phyloP scores from a whole-genome alignment of 1,284 basidiomycete genomes.

The Rhodotorula sp. region DNA sequence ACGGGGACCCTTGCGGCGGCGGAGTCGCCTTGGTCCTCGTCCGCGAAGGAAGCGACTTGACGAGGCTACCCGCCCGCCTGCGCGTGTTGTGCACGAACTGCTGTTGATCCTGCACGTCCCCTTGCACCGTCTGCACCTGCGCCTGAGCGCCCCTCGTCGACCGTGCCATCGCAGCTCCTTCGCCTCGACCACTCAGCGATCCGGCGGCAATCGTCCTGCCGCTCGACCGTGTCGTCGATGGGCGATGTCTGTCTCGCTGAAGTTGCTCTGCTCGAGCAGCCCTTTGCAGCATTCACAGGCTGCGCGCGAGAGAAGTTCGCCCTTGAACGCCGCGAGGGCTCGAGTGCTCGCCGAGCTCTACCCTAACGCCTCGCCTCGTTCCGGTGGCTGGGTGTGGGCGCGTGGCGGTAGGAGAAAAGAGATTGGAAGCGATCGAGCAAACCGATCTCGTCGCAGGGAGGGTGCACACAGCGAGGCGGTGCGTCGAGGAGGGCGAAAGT shows the following conservation, averaged over 20 bases:
- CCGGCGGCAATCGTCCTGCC: background rate
- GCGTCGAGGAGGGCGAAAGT: too few species aligned
- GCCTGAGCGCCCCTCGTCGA: background rate
- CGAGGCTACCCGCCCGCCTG: constrained; percentile 11
- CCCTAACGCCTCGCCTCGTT: too few species aligned
- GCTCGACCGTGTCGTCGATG: background rate
- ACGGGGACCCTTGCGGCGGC: constrained; percentile 3
- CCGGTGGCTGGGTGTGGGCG: background rate
- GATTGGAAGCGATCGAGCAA: too few species aligned
- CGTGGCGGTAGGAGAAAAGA: background rate
- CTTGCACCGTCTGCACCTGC: too few species aligned
- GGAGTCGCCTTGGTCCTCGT: background rate
- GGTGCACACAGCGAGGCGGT: background rate
- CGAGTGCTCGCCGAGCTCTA: too few species aligned
- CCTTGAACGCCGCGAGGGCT: too few species aligned
- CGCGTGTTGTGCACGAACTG: constrained; percentile 1
- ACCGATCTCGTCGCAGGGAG: background rate
- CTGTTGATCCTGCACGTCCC: too few species aligned
- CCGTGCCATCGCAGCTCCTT: background rate
- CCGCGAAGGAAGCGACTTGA: background rate
- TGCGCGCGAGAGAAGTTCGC: too few species aligned
- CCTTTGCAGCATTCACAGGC: too few species aligned
- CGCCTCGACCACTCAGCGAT: background rate
- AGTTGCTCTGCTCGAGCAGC: too few species aligned
- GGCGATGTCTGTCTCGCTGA: too few species aligned